phyloP scores from a whole-genome alignment of 1,284 basidiomycete species.

The Rhodofomes roseus region DNA sequence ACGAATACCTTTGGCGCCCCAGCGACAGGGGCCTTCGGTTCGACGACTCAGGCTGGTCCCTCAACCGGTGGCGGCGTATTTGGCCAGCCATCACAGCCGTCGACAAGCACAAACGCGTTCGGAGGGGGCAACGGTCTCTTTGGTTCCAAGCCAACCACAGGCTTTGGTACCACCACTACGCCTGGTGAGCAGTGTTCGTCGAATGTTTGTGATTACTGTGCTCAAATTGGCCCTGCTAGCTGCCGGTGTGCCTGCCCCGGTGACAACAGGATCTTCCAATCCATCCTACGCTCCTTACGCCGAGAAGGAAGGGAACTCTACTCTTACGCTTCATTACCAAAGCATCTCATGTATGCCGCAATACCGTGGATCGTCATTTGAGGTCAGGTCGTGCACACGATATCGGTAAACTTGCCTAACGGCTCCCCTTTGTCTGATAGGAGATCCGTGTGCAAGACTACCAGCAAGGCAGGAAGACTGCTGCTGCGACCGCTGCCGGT shows the following conservation, averaged over 20 bases:
- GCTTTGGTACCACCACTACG: conserved; percentile 39
- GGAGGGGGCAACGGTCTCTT: conserved; percentile 33
- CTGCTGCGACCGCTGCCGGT: conserved; percentile 21
- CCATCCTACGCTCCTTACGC: conserved; percentile 48
- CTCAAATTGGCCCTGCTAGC: not conserved
- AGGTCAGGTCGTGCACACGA: conserved; percentile 39
- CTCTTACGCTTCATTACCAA: conserved; percentile 58
- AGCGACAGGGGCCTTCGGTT: conserved; percentile 24
- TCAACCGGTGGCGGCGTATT: conserved; percentile 14
- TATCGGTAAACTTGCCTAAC: not conserved
- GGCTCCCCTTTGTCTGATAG: conserved; percentile 31
- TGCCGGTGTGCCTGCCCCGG: conserved; percentile 36
- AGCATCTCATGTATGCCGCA: conserved; percentile 70
- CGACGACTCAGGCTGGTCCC: conserved; percentile 12
- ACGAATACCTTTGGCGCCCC: conserved; percentile 35
- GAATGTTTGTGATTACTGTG: not conserved
- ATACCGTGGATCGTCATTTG: conserved; percentile 68
- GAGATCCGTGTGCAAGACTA: conserved; percentile 77
- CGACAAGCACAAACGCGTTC: conserved; percentile 25
- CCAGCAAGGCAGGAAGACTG: conserved; percentile 69
- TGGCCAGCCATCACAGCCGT: conserved; percentile 18
- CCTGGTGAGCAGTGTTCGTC: conserved; percentile 25
- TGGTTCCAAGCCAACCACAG: conserved; percentile 46
- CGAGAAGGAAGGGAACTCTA: conserved; percentile 57
- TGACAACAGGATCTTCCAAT: conserved; percentile 62